These are phyloP conservation scores for Harringtonia lauricola DNA, from an alignment of 2,329 filamentous ascomycete genomes.

Conservation along the genomic window DNA sequence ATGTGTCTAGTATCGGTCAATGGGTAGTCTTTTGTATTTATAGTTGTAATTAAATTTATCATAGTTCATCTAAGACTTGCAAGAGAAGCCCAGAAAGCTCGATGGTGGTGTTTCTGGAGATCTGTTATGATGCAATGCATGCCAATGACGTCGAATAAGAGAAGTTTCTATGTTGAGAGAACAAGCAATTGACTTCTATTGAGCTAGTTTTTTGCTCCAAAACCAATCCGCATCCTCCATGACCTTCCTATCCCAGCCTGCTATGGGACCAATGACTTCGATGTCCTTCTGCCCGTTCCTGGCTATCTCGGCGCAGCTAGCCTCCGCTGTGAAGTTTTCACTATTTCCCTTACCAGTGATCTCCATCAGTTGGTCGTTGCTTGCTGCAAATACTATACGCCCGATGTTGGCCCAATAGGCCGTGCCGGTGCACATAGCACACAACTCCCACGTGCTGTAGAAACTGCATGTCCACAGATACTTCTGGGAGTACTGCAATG, in stretches of 20 bases:
- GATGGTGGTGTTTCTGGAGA: too few relatives aligned
- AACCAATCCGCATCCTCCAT: neutral
- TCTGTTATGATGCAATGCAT: too few relatives aligned
- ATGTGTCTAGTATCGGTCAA: too few relatives aligned
- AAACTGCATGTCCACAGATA: slow-evolving; percentile 38
- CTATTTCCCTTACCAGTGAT: slow-evolving; percentile 34
- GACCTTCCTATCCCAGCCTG: neutral
- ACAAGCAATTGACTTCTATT: too few relatives aligned
- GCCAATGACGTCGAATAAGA: too few relatives aligned
- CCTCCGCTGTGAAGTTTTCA: slow-evolving; percentile 38
- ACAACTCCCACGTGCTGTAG: slow-evolving; percentile 43
- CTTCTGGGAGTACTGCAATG: slow-evolving; percentile 33
- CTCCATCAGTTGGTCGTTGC: slow-evolving; percentile 31
- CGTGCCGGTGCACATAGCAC: slow-evolving; percentile 35
- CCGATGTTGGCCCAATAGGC: slow-evolving; percentile 39
- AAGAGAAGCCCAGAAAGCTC: too few relatives aligned
- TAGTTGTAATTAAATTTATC: too few relatives aligned
- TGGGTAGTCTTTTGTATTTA: too few relatives aligned
- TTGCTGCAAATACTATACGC: slow-evolving; percentile 36
- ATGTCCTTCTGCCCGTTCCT: neutral
- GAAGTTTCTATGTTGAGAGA: too few relatives aligned
- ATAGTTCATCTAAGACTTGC: too few relatives aligned
- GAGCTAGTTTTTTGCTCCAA: neutral
- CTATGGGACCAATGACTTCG: neutral
- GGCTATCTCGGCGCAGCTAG: neutral